Percentiles rank a stretch among this genome's conserved stretches.
These are phyloP conservation scores for Gautieria morchelliformis DNA, from an alignment of 768 basidiomycete species.

Conservation along the genomic window DNA sequence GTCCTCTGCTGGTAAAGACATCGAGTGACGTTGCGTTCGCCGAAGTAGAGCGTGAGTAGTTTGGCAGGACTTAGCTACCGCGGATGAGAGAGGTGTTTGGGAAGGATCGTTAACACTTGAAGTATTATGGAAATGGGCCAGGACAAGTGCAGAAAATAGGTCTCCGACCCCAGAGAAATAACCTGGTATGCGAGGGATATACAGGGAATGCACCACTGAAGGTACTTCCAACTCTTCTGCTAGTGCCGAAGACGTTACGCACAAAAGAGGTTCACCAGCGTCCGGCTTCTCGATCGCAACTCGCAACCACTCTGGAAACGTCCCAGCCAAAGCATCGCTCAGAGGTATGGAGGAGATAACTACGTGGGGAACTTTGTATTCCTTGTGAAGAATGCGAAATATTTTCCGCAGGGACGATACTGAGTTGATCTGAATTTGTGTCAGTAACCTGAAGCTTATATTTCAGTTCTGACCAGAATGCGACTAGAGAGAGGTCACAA, in stretches of 20 bases:
- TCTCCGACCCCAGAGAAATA: conserved; percentile 98
- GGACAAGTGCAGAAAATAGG: conserved; percentile 85
- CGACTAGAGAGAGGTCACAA: conserved; percentile 20
- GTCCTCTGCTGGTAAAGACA: conserved; percentile 49
- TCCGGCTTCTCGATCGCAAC: not conserved
- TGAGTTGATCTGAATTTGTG: conserved; percentile 60
- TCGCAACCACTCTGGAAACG: conserved; percentile 32
- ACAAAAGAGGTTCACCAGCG: conserved; percentile 50
- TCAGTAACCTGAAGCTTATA: conserved; percentile 54
- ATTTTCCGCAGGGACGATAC: conserved; percentile 56
- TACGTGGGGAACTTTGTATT: conserved; percentile 71
- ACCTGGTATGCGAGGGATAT: conserved; percentile 71
- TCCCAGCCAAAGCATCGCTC: conserved; percentile 18
- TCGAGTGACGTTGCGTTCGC: conserved; percentile 48
- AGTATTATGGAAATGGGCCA: conserved; percentile 54
- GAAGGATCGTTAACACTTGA: conserved; percentile 8
- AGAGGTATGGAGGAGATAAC: conserved; percentile 88
- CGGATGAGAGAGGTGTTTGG: conserved; percentile 41
- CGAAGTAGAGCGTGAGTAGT: conserved; percentile 67
- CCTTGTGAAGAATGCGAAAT: conserved; percentile 63
- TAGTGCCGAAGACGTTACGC: conserved; percentile 61
- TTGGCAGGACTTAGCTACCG: conserved; percentile 57
- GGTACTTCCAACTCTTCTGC: conserved; percentile 12
- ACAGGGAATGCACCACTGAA: conserved; percentile 54
- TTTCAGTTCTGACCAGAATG: not conserved